Evolutionary conservation across 306 rosid species (phyloP), one percentile per base, ranked within the genome.

Genomic region (Castanopsis chinensis): DNA sequence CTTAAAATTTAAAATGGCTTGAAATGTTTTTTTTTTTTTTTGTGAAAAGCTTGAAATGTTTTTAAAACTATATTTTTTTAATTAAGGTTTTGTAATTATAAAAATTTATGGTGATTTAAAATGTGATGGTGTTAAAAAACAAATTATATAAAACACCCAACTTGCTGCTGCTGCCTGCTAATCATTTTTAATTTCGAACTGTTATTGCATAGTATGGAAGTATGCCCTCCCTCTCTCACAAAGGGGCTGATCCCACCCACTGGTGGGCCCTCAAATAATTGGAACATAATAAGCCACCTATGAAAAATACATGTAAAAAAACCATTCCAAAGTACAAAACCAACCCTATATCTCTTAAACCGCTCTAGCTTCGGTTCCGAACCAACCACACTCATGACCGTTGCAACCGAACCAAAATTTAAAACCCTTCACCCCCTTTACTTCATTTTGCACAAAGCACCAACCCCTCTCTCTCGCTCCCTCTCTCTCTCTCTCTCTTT

Each of bases 341-440:
- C 35, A 64, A 64, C 12, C 1, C 3, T 41, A 64, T 28, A 0
- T 23, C 0, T 33, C 32, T 17, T 3, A 10, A 61, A 15, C 21
- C 21, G 13, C 23, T 60, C 18, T 64, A 83, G 97, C 83, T 91
- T 79, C 94, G 94, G 87, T 32, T 60, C 88, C 97, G 84, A 88
- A 82, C 86, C 94, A 81, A 55, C 45, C 11, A 8, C 18, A 4
- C 75, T 69, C 8, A 19, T 73, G 89, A 94, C 97, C 99, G 99
- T 94, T 94, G 65, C 69, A 73, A 73, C 95, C 97, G 77, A 85
- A 86, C 91, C 97, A 18, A 85, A 61, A 33, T 85, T 90, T 85
- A 84, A 92, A 86, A 57, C 32, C 3, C 71, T 56, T 6, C 61
- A 51, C 4, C 13, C 7, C 30, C 71, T 17, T 6, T 17, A 52